A percentile compares a stretch with the other conserved stretches of the same genome.
phyloP scores from a whole-genome alignment of 345 rosid species.

The Aquilaria malaccensis region DNA sequence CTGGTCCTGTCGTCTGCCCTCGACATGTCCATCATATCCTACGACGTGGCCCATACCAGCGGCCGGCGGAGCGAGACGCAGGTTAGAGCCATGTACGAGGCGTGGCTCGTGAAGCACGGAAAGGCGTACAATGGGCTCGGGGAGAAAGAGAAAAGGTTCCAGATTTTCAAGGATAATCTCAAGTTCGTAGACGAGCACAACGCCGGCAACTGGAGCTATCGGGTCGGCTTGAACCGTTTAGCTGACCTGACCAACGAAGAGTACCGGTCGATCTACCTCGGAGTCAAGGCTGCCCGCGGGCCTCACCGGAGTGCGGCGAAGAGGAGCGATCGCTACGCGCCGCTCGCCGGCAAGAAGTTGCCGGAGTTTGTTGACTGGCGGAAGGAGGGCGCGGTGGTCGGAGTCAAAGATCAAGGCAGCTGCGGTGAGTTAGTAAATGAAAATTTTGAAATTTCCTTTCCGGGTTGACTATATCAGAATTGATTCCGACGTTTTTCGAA shows the following conservation, averaged over 20 bases:
- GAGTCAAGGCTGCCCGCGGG: constrained; percentile 17
- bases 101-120: constrained; percentile 42
- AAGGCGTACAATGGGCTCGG: constrained; percentile 35
- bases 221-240: constrained; percentile 46
- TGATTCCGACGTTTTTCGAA: too few species aligned
- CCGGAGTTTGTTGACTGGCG: constrained; percentile 85
- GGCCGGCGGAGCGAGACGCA: constrained; percentile 38
- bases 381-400: constrained; percentile 65
- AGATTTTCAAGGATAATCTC: constrained; percentile 52
- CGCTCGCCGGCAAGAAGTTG: constrained; percentile 52
- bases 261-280: constrained; percentile 49
- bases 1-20: constrained; percentile 30
- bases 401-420: constrained; percentile 77
- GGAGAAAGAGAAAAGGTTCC: constrained; percentile 48
- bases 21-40: constrained; percentile 46
- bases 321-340: constrained; percentile 36
- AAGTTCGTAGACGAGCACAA: constrained; percentile 50
- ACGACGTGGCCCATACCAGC: constrained; percentile 27
- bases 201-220: constrained; percentile 30
- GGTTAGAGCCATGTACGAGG: constrained; percentile 37
- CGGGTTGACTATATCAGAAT: too few species aligned
- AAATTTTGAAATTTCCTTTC: too few species aligned
- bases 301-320: constrained; percentile 7
- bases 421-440: constrained; percentile 44
- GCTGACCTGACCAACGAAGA: constrained; percentile 55